Base-by-base conservation (phyloP, 768 basidiomycete genomes). In the Stropharia rugosoannulata region DNA sequence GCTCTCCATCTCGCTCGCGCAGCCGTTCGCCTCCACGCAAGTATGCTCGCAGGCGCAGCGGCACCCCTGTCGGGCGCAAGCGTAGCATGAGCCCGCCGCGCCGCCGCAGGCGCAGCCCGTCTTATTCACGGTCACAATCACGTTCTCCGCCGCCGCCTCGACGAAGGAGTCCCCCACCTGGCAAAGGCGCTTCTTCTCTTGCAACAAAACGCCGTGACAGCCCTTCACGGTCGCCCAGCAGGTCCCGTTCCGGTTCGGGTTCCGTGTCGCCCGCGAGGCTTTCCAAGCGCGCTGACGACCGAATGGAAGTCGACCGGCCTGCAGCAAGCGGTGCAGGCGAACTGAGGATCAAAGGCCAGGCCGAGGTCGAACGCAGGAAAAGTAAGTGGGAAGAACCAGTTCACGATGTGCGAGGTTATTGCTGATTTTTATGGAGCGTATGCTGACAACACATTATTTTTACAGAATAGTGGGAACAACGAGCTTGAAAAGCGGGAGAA, bases 321-420 rank as follows among this genome's bases (percentile, higher is more conserved):
- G 44, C 55, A 16, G 61, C 58, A 47, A 62, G 68, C 59, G 22
- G 76, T 25, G 11, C 53, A 13, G 59, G 77, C 7, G 87, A 88
- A 63, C 68, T 92, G 43, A 89, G 85, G 67, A 92, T 92, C 67
- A 88, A 87, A 65, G 90, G 90, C 11, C 88, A 89, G 63, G 81
- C 79, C 8, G 83, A 81, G 54, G 70, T 70, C 12, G 80, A 79
- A 61, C 82, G 77, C 58, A 75, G 71, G 64, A 80, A 75, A 72
- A 80, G 75, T 66, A 83, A 77, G 68, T 79, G 80, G 80, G 84
- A 83, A 1, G 74, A 72, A 46, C 59, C 38, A 49, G 61, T 60
- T 59, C 60, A 59, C 53, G 75, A 68, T 59, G 69, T 70, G 53
- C 51, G 64, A 44, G 49, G 32, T 27, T 53, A 46, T 59, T 57